Evolutionary conservation across 1,284 basidiomycete species (phyloP).

Genomic region (Rugosomyces carneus): DNA sequence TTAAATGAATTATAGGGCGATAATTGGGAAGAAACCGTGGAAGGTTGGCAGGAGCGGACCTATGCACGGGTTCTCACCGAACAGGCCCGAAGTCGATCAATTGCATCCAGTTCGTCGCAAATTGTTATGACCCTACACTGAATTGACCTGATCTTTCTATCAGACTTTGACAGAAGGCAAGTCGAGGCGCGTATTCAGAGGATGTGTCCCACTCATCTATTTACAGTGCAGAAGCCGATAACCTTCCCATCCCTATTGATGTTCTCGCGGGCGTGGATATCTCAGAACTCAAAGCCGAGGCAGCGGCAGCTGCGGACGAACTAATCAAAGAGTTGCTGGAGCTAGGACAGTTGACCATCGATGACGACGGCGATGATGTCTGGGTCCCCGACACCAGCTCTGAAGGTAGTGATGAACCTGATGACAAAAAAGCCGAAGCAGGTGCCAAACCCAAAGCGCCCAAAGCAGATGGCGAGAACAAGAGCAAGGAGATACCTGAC

Average conservation of each 20-base stretch:
- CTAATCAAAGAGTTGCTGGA: conserved; percentile 7
- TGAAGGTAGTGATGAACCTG: too few relatives aligned
- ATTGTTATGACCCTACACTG: not conserved
- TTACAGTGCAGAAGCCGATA: conserved; percentile 19
- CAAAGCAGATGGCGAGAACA: too few relatives aligned
- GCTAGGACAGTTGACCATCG: too few relatives aligned
- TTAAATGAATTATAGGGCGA: conserved; percentile 22
- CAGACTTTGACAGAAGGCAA: conserved; percentile 29
- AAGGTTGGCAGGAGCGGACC: conserved; percentile 26
- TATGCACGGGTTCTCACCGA: conserved; percentile 32
- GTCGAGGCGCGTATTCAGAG: too few relatives aligned
- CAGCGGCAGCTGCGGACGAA: conserved; percentile 1
- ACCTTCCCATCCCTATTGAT: conserved; percentile 29
- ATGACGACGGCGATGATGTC: too few relatives aligned
- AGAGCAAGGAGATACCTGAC: too few relatives aligned
- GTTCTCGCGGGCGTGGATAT: conserved; percentile 33
- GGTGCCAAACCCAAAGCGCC: too few relatives aligned
- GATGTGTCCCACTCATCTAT: too few relatives aligned
- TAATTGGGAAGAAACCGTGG: conserved; percentile 14
- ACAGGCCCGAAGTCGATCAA: conserved; percentile 36
- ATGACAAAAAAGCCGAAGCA: too few relatives aligned
- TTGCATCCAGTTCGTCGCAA: conserved; percentile 36
- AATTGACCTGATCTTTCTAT: not conserved
- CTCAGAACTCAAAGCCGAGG: conserved; percentile 26
- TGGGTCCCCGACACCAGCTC: too few relatives aligned